Evolutionary conservation across 2,329 filamentous ascomycete species (phyloP).

Genomic region (Diaporthe sp.): DNA sequence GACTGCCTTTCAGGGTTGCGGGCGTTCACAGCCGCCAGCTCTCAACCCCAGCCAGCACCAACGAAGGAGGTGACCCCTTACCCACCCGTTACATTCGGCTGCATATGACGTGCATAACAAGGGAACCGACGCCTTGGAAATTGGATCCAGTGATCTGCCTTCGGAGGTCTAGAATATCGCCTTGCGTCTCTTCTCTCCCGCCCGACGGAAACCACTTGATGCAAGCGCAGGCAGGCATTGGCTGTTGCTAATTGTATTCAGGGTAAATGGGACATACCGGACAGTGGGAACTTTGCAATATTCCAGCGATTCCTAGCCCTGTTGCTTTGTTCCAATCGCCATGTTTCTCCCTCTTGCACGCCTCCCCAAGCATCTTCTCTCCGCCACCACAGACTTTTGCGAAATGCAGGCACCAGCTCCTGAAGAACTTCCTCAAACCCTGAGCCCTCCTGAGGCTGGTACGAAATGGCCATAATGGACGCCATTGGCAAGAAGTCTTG

Average conservation of each 20-base stretch:
- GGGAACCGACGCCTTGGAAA: constrained; percentile 16
- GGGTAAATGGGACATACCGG: background rate
- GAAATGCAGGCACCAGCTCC: constrained; percentile 5
- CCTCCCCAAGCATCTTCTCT: background rate
- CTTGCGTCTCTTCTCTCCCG: background rate
- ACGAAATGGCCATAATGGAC: background rate
- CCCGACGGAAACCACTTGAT: background rate
- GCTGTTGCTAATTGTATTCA: background rate
- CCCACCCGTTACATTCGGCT: constrained; percentile 27
- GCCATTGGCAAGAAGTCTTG: constrained; percentile 14
- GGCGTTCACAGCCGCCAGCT: background rate
- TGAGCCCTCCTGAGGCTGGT: background rate
- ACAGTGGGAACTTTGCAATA: background rate
- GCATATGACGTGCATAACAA: constrained; percentile 14
- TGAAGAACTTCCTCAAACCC: background rate
- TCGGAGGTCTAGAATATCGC: background rate
- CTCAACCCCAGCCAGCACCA: constrained; percentile 53
- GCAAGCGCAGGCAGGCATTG: background rate
- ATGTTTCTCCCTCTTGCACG: background rate
- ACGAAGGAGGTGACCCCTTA: constrained; percentile 25
- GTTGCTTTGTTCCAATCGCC: constrained; percentile 2
- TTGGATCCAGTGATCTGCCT: background rate
- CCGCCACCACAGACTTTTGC: background rate
- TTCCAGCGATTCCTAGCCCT: background rate
- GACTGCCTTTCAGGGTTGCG: background rate